Evolutionary conservation across 805 yeast genomes (phyloP).

Genomic region (Yarrowia hollandica): DNA sequence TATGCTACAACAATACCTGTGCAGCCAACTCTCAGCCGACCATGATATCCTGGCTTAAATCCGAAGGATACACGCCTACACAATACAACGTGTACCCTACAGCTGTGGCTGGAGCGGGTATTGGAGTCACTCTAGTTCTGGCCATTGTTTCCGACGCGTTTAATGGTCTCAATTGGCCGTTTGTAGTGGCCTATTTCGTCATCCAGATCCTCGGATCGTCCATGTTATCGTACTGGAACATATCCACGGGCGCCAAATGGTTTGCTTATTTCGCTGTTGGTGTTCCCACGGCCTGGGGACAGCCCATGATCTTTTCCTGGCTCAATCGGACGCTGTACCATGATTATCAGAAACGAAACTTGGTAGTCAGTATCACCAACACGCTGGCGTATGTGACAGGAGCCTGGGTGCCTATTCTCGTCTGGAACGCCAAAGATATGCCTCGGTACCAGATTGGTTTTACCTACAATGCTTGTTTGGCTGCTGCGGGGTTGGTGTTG

Average conservation of each 20-base stretch:
- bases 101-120: neutral
- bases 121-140: constrained; percentile 1
- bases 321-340: constrained; percentile 7
- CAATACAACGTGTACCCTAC: constrained; percentile 19
- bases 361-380: constrained; percentile 4
- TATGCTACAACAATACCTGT: constrained; percentile 11
- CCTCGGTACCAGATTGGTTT: constrained; percentile 27
- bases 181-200: neutral
- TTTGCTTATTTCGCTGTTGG: constrained; percentile 20
- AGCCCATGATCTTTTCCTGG: constrained; percentile 23
- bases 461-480: constrained; percentile 12
- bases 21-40: constrained; percentile 13
- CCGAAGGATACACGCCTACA: constrained; percentile 1
- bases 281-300: constrained; percentile 15
- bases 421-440: constrained; percentile 20
- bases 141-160: constrained; percentile 13
- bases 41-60: constrained; percentile 20
- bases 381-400: constrained; percentile 15
- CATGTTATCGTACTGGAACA: constrained; percentile 43
- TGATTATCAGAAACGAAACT: constrained; percentile 20
- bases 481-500: neutral
- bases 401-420: constrained; percentile 14
- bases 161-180: constrained; percentile 11
- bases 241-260: neutral
- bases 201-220: constrained; percentile 41